These are phyloP conservation scores for Xylaria acuta DNA, from an alignment of 495 filamentous ascomycete species.

Conservation along the genomic window DNA sequence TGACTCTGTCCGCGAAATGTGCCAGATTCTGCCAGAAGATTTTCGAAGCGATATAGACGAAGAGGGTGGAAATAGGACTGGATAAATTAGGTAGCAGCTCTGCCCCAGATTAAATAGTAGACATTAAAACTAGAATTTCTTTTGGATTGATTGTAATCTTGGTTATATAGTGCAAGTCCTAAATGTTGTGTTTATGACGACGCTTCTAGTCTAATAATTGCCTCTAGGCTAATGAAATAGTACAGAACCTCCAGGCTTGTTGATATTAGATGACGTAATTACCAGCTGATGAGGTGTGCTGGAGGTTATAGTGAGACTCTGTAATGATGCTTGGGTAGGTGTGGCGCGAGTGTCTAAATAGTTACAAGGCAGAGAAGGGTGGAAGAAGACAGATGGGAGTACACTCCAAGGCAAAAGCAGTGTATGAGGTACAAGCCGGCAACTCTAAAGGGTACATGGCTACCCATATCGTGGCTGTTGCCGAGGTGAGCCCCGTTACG, in stretches of 20 bases:
- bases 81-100: background rate
- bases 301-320: background rate
- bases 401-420: background rate
- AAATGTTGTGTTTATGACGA: background rate
- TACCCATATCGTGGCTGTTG: background rate
- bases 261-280: background rate
- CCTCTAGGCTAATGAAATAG: background rate
- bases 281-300: background rate
- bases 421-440: background rate
- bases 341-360: slow-evolving; percentile 21
- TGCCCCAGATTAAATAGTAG: too few relatives aligned
- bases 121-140: too few relatives aligned
- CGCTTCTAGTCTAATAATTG: background rate
- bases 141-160: background rate
- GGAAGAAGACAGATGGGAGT: background rate
- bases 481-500: background rate
- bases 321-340: background rate
- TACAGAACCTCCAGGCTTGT: background rate
- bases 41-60: background rate
- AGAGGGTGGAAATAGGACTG: background rate
- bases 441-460: background rate
- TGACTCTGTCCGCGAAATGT: background rate
- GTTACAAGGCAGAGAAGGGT: background rate
- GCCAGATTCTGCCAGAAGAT: background rate
- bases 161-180: background rate